Base-by-base conservation (phyloP, 345 rosid species). In the Arabidopsis arenosa region DNA sequence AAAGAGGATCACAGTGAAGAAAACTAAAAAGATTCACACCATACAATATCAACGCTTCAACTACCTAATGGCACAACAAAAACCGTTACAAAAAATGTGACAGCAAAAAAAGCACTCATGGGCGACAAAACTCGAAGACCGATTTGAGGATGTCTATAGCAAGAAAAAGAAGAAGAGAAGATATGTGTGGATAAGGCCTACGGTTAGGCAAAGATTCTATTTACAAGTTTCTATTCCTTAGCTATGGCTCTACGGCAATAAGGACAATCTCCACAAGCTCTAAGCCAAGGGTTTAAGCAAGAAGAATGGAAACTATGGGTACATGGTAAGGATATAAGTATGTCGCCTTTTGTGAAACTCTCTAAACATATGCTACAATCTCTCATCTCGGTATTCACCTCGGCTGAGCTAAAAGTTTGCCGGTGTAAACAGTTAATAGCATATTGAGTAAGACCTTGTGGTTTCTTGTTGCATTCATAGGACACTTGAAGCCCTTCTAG, bases 281-380 rank as follows among this genome's bases (percentile, higher is more conserved):
- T 85, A 70, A 94, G 78, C 98, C 98, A 94, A 10, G 97, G 98
- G 71, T 82, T 83, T 85, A 94, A 81, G 86, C 97, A 94, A 51
- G 75, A 70, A 3, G 84, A 84, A 69, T 92, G 99, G 70, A 92
- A 95, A 53, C 85, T 80, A 73, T 92, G 99, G 6, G 65, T 84
- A 52, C 97, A 92, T 0, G 95, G 89, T 33, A 90, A 78, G 33
- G 84, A 52, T 33, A 81, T 81, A 41, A 92, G 92, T 51, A 51
- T 75, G 44, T 90, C 97, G 11, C 88, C 93, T 37, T 78, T 89
- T 13, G 44, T 32, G 47, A 90, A 95, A 81, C 87, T 84, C 85
- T 95, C 99, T 21, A 90, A 88, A 85, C 99, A 92, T 75, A 95
- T 92, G 65, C 86, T 48, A 70, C 77, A 57, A 53, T 78, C 66